Base-by-base conservation (phyloP, 768 basidiomycete genomes). In the Boletus pseudo-olivaceus region DNA sequence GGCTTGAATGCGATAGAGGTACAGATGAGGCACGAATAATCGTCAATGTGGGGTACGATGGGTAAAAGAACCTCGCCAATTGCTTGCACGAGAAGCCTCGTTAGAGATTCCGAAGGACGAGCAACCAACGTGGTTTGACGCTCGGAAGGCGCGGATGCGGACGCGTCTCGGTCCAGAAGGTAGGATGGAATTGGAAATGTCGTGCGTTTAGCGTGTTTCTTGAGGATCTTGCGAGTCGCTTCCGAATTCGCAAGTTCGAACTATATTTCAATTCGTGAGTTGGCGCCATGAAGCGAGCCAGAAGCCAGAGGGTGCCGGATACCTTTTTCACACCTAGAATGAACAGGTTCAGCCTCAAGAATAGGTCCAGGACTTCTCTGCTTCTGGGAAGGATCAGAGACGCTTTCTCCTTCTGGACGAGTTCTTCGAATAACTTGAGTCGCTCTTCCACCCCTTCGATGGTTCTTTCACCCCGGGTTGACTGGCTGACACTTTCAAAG, bases 171-270 rank as follows among this genome's bases (percentile, higher is more conserved):
- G 2, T 51, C 65, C 52, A 70, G 49, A 15, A 63, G 52, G 49
- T 66, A 54, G 12, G 56, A 56, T 2, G 85, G 78, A 59, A 88
- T 76, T 1, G 90, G 87, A 9, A 98, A 75, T 0, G 89, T 84
- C 0, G 93, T 96, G 4, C 91, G 84, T 67, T 96, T 96, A 29
- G 90, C 80, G 65, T 95, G 94, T 66, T 97, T 97, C 78, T 96
- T 96, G 48, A 96, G 80, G 55, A 93, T 93, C 73, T 97, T 97
- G 34, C 93, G 83, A 3, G 87, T 89, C 2, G 93, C 94, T 69
- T 96, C 93, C 7, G 86, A 78, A 64, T 92, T 96, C 7, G 90
- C 93, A 37, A 79, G 66, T 63, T 93, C 87, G 65, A 93, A 91
- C 88, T 89, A 34, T 17, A 19, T 12, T 33, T 17, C 14, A 39